Evolutionary conservation across 805 yeast genomes (phyloP).

Genomic region (Spathaspora boniae): DNA sequence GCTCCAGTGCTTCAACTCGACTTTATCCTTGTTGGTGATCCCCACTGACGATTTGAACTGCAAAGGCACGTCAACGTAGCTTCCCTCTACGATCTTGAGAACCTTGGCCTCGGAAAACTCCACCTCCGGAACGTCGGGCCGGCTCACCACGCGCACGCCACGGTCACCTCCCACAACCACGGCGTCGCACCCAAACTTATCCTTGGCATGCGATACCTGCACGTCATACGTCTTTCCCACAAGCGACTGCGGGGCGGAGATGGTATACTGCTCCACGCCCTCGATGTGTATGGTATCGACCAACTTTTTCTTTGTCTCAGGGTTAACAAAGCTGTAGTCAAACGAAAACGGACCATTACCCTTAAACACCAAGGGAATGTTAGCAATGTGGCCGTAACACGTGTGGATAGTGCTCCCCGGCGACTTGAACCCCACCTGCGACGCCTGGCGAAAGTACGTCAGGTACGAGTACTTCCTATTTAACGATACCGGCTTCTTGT

Average conservation of each 20-base stretch:
- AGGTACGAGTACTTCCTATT: conserved; percentile 50
- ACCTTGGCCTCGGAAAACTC: conserved; percentile 21
- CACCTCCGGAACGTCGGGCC: conserved; percentile 61
- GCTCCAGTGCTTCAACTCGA: conserved; percentile 26
- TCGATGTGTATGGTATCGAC: conserved; percentile 29
- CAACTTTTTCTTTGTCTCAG: conserved; percentile 18
- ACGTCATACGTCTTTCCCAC: conserved; percentile 75
- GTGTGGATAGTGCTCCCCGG: conserved; percentile 18
- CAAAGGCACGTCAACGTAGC: conserved; percentile 53
- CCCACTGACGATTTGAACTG: conserved; percentile 31
- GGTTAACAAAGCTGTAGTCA: conserved; percentile 62
- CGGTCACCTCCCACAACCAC: conserved; percentile 56
- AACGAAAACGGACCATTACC: conserved; percentile 82
- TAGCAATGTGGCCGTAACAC: conserved; percentile 28
- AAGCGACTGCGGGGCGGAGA: conserved; percentile 53
- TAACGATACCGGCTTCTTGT: conserved; percentile 37
- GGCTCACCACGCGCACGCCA: conserved; percentile 51
- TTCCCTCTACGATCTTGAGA: conserved; percentile 59
- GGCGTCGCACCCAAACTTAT: conserved; percentile 77
- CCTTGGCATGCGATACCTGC: conserved; percentile 61
- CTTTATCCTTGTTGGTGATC: conserved; percentile 21
- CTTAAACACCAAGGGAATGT: conserved; percentile 55
- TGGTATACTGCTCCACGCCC: conserved; percentile 27
- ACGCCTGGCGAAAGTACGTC: conserved; percentile 70
- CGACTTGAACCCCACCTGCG: conserved; percentile 34